Conservation (phyloP, 768 basidiomycete genomes). For the Sporobolomyces roseus region DNA sequence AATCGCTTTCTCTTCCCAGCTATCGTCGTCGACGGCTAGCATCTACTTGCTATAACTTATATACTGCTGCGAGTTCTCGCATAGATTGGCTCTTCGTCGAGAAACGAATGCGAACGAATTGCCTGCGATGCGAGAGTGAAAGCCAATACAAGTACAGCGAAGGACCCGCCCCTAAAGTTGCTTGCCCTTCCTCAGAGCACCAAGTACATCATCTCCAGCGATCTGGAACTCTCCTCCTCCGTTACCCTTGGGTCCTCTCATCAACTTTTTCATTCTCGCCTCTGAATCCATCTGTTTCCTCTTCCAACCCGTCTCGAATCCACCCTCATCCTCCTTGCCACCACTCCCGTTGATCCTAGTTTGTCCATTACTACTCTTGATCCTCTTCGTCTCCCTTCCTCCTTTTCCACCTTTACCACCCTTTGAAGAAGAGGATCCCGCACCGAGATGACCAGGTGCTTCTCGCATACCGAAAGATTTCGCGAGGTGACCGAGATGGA, state of each 20-base stretch:
- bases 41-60: too few species aligned
- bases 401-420: neutral
- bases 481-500: constrained; percentile 87
- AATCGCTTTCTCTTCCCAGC: too few species aligned
- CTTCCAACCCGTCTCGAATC: constrained; percentile 36
- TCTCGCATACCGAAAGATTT: constrained; percentile 88
- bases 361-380: too few species aligned
- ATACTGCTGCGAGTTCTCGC: too few species aligned
- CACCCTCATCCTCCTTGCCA: too few species aligned
- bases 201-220: constrained; percentile 23
- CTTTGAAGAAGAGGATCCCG: neutral
- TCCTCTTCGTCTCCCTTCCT: neutral
- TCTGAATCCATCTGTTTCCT: constrained; percentile 24
- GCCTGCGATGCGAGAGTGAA: too few species aligned
- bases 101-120: too few species aligned
- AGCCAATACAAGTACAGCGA: too few species aligned
- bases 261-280: constrained; percentile 34
- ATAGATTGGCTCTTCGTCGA: too few species aligned
- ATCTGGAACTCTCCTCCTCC: constrained; percentile 37
- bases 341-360: too few species aligned
- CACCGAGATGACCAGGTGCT: constrained; percentile 55
- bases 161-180: neutral
- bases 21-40: too few species aligned
- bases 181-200: constrained; percentile 20
- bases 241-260: constrained; percentile 33